phyloP scores from a whole-genome alignment of 352 stramenopile species.

The Globisporangium ultimum region DNA sequence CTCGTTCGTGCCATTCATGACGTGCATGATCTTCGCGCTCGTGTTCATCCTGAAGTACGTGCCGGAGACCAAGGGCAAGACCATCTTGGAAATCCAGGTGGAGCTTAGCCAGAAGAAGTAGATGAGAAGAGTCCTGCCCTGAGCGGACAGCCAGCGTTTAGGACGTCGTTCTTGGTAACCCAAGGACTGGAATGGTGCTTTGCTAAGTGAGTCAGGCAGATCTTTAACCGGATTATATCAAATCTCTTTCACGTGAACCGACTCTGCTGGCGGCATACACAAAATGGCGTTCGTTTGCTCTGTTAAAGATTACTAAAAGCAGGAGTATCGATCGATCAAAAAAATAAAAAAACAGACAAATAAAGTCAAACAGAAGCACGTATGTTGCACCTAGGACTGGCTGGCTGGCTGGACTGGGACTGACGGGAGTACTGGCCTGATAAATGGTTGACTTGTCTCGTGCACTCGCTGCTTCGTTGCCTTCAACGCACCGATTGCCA shows the following conservation, averaged over 20 bases:
- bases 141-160: too few species aligned
- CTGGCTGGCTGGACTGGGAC: background rate
- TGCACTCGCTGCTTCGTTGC: background rate
- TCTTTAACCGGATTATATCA: too few species aligned
- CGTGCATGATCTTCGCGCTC: constrained; percentile 71
- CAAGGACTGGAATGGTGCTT: too few species aligned
- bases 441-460: background rate
- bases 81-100: constrained; percentile 63
- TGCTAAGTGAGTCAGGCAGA: too few species aligned
- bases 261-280: background rate
- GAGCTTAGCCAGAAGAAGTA: constrained; percentile 40
- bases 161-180: too few species aligned
- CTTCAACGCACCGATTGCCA: background rate
- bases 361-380: constrained; percentile 10
- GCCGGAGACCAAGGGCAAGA: constrained; percentile 90
- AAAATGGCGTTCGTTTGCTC: background rate
- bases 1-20: constrained; percentile 89
- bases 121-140: background rate
- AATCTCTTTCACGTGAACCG: too few species aligned
- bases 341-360: constrained; percentile 13
- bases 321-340: background rate
- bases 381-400: constrained; percentile 11
- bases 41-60: constrained; percentile 83
- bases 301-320: background rate
- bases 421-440: background rate